Evolutionary conservation across 177 flowering plant genomes (phyloP), one percentile per base, ranked within the genome.

Genomic region (Tripterygium wilfordii): DNA sequence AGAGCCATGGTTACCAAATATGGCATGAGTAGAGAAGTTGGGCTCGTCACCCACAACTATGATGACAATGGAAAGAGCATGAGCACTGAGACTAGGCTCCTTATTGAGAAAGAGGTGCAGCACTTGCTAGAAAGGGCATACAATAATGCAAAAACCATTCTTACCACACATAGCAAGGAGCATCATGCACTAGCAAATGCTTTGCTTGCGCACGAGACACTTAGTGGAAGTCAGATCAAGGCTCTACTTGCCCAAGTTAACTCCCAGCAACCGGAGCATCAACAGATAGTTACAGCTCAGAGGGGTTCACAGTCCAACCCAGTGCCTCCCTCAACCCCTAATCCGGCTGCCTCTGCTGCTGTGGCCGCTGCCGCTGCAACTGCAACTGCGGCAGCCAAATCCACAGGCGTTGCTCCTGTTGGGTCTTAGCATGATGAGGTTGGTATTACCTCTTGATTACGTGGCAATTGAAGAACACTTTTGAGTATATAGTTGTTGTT

Each of bases 81-180:
- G 98, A 91, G 98, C 69, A 82, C 92, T 0, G 96, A 88, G 54
- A 91, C 95, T 0, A 69, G 96, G 68, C 83, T 83, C 22, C 77
- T 85, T 4, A 85, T 91, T 28, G 96, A 91, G 65, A 60, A 80
- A 57, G 98, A 91, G 53, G 96, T 88, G 36, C 74, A 58, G 32
- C 42, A 59, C 13, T 66, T 88, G 12, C 53, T 91, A 43, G 94
- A 85, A 20, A 63, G 61, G 51, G 98, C 98, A 15, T 88, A 91
- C 51, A 72, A 76, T 48, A 91, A 91, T 55, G 96, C 98, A 2
- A 91, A 75, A 66, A 70, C 67, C 15, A 91, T 91, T 47, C 81
- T 91, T 57, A 73, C 77, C n/a, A 76, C 81, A 13, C 80, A 79
- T 56, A 66, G 36, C 54, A 77, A 74, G 49, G 96, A 91, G 73